Percentiles rank a stretch among this genome's conserved stretches.
Conservation (phyloP, 2,329 filamentous ascomycete species). For the Periconia digitata region DNA sequence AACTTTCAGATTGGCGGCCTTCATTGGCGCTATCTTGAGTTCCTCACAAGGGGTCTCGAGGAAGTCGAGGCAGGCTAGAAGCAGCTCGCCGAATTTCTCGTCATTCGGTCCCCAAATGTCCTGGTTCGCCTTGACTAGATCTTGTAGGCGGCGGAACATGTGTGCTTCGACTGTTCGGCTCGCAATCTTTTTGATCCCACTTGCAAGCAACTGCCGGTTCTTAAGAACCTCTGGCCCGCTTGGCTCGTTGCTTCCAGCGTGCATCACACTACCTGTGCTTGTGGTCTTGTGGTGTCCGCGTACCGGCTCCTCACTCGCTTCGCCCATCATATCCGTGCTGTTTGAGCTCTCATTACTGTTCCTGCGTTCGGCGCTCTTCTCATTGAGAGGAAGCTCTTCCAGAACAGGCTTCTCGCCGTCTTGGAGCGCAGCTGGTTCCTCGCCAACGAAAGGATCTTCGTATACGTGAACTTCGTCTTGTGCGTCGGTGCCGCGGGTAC, state of each 20-base stretch:
- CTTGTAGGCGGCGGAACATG: constrained; percentile 77
- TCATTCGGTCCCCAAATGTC: constrained; percentile 66
- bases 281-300: constrained; percentile 41
- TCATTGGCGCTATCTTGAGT: constrained; percentile 59
- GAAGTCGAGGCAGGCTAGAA: constrained; percentile 70
- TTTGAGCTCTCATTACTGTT: constrained; percentile 31
- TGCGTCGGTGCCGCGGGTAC: constrained; percentile 31
- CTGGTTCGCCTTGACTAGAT: constrained; percentile 66
- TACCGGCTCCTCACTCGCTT: constrained; percentile 24
- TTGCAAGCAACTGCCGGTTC: constrained; percentile 65
- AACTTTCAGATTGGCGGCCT: constrained; percentile 70
- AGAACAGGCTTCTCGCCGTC: constrained; percentile 49
- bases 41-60: constrained; percentile 60
- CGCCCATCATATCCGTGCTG: constrained; percentile 30
- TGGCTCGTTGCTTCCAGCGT: constrained; percentile 30
- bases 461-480: constrained; percentile 54
- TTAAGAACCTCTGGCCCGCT: constrained; percentile 46
- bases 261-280: constrained; percentile 39
- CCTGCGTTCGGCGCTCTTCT: constrained; percentile 43
- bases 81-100: constrained; percentile 68
- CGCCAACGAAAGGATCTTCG: constrained; percentile 54
- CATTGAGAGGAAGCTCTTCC: constrained; percentile 54
- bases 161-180: constrained; percentile 75
- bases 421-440: constrained; percentile 27
- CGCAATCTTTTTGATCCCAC: constrained; percentile 73